Conservation (phyloP, 1,284 basidiomycete genomes). For the Puccinia triticina region DNA sequence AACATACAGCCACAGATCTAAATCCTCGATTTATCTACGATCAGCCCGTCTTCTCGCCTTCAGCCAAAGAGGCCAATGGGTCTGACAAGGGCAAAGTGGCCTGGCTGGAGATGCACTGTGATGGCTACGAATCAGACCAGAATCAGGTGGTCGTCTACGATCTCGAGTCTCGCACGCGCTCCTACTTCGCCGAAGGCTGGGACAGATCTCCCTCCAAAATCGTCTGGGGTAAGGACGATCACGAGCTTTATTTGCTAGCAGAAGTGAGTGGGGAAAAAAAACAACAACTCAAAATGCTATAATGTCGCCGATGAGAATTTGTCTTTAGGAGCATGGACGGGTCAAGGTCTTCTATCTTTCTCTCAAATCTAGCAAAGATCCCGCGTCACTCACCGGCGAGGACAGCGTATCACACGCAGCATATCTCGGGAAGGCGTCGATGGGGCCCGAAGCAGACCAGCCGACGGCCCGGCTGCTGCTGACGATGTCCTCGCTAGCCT, state of each 20-base stretch:
- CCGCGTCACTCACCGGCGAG: slow-evolving; percentile 15
- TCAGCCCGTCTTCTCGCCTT: slow-evolving; percentile 48
- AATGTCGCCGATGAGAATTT: no score
- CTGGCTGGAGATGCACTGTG: slow-evolving; percentile 57
- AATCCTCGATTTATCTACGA: neutral
- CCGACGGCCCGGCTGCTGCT: slow-evolving; percentile 15
- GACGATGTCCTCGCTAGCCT: slow-evolving; percentile 22
- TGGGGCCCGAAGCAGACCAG: neutral
- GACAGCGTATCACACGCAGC: neutral
- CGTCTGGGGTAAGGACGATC: slow-evolving; percentile 48
- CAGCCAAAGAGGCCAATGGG: neutral
- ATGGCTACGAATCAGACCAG: slow-evolving; percentile 57
- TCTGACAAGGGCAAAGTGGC: slow-evolving; percentile 53
- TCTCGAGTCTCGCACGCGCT: slow-evolving; percentile 37
- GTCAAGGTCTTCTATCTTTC: slow-evolving; percentile 40
- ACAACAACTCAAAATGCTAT: neutral
- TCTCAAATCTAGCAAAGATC: slow-evolving; percentile 1
- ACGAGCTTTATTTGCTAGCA: slow-evolving; percentile 37
- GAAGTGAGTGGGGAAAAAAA: slow-evolving; percentile 40
- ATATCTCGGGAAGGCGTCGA: neutral
- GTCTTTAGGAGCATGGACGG: slow-evolving; percentile 48
- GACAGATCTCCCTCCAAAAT: slow-evolving; percentile 53
- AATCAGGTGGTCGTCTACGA: slow-evolving; percentile 53
- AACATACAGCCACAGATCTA: no score
- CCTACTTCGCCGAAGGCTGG: slow-evolving; percentile 53